Evolutionary conservation across 495 filamentous ascomycete species (phyloP).

Genomic region (Aspergillus nidulans): DNA sequence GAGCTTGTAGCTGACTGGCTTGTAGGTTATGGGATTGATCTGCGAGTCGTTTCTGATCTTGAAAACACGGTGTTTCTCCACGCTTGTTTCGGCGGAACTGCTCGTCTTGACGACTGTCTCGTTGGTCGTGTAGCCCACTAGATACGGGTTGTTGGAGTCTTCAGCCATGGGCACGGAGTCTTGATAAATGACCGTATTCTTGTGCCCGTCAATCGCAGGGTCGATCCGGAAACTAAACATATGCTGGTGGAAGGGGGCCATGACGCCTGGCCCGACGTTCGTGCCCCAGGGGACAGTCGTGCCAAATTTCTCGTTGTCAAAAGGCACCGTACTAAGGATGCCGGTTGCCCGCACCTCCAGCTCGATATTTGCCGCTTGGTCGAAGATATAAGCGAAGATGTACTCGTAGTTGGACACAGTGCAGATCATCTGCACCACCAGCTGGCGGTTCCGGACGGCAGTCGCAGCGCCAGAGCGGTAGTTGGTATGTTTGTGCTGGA

Average conservation of each 20-base stretch:
- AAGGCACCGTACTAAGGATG: conserved; percentile 77
- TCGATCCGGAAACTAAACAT: conserved; percentile 88
- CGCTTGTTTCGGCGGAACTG: conserved; percentile 60
- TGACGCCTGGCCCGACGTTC: conserved; percentile 77
- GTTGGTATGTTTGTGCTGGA: conserved; percentile 68
- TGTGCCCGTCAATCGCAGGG: conserved; percentile 70
- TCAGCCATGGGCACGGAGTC: conserved; percentile 71
- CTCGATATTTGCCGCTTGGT: conserved; percentile 74
- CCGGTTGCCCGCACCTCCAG: conserved; percentile 88
- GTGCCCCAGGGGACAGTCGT: conserved; percentile 71
- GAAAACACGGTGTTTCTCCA: conserved; percentile 64
- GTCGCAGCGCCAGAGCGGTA: conserved; percentile 58
- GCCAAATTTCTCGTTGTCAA: conserved; percentile 48
- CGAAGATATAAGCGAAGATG: conserved; percentile 79
- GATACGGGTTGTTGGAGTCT: conserved; percentile 67
- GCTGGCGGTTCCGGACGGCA: conserved; percentile 56
- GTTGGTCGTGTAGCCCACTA: conserved; percentile 65
- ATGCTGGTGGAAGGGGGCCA: conserved; percentile 79
- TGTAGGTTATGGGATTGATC: conserved; percentile 67
- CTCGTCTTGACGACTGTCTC: conserved; percentile 59
- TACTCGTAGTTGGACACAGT: conserved; percentile 84
- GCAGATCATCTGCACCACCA: conserved; percentile 68
- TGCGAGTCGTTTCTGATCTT: conserved; percentile 73
- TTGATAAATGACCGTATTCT: conserved; percentile 66
- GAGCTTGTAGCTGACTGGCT: conserved; percentile 79